Percentiles rank a stretch among this genome's conserved stretches.
phyloP scores from a whole-genome alignment of 352 stramenopile species.

The Phytophthora hibernalis region DNA sequence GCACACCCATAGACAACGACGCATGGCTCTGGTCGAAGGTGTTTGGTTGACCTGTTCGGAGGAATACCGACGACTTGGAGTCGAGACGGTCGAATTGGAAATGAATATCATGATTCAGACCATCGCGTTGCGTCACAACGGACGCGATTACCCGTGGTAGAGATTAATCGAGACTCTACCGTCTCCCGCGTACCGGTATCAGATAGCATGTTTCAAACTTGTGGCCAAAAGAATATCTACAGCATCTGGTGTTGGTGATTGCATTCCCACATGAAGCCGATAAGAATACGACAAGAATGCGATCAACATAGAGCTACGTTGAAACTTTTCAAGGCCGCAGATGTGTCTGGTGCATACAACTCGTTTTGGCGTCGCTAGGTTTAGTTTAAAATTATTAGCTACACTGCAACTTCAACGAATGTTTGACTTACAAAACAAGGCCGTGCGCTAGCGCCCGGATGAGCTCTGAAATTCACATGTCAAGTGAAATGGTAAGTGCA shows the following conservation, averaged over 20 bases:
- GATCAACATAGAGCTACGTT: too few relatives aligned
- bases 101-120: too few relatives aligned
- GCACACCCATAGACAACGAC: background rate
- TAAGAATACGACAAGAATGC: too few relatives aligned
- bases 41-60: background rate
- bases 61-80: conserved; percentile 6
- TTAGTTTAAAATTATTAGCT: too few relatives aligned
- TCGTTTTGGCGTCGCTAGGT: too few relatives aligned
- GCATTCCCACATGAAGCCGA: background rate
- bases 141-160: conserved; percentile 12
- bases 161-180: conserved; percentile 1
- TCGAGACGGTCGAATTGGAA: conserved; percentile 11
- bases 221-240: conserved; percentile 5
- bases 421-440: too few relatives aligned
- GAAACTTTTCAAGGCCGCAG: background rate
- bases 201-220: conserved; percentile 5
- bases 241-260: background rate
- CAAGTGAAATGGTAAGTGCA: too few relatives aligned
- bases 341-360: too few relatives aligned
- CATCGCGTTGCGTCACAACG: too few relatives aligned
- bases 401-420: too few relatives aligned
- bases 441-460: too few relatives aligned
- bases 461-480: too few relatives aligned
- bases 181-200: conserved; percentile 8
- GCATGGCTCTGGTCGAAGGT: conserved; percentile 5